phyloP scores from a whole-genome alignment of 2,329 filamentous ascomycete species.

The Apiospora hydei region DNA sequence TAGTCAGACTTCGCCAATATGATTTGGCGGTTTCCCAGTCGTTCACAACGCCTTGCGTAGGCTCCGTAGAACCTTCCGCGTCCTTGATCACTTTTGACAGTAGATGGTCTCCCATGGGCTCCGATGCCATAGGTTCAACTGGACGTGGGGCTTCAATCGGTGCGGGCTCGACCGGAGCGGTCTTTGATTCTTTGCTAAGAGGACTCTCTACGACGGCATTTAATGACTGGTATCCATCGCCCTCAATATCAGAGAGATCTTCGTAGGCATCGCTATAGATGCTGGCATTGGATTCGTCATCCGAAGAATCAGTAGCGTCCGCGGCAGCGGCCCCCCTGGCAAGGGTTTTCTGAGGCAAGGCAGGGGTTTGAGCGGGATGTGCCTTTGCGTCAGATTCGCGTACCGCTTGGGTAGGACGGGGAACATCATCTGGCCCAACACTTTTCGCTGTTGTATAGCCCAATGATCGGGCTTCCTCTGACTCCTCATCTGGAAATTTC shows the following conservation, averaged over 20 bases:
- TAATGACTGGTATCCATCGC: conserved; percentile 74
- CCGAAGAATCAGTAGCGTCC: conserved; percentile 46
- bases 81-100: conserved; percentile 2
- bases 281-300: conserved; percentile 51
- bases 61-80: background rate
- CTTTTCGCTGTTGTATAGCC: background rate
- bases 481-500: background rate
- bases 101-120: background rate
- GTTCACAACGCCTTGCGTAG: conserved; percentile 35
- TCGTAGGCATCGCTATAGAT: conserved; percentile 82
- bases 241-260: conserved; percentile 70
- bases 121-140: background rate
- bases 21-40: conserved; percentile 74
- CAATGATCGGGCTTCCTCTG: background rate
- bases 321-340: conserved; percentile 37
- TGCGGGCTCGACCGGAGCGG: background rate
- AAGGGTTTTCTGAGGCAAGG: conserved; percentile 40
- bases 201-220: conserved; percentile 75
- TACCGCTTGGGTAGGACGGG: conserved; percentile 28
- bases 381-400: conserved; percentile 37
- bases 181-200: conserved; percentile 52
- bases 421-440: background rate
- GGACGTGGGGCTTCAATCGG: background rate
- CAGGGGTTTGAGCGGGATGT: conserved; percentile 28
- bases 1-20: conserved; percentile 73